Base-by-base conservation (phyloP, 2,329 filamentous ascomycete species). In the Diaporthe australafricana region DNA sequence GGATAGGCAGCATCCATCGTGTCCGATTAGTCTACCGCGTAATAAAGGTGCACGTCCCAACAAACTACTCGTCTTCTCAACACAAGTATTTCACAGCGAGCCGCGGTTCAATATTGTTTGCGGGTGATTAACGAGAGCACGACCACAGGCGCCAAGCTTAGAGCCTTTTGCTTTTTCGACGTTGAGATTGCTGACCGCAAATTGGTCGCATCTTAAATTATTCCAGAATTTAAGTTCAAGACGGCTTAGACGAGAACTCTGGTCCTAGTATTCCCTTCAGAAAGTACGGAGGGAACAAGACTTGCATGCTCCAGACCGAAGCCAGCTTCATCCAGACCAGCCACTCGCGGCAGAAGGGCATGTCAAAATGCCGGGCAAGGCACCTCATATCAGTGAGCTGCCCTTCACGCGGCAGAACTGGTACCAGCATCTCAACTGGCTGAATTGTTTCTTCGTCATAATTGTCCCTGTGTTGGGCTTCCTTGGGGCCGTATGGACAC, bases 341-440 rank as follows among this genome's bases (percentile, higher is more conserved):
- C 40, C 42, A 63, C 60, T 38, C 8, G 5, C 30, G 30, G 30
- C 30, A n/a, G 38, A 35, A 35, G 52, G 30, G n/a, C 47, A 32
- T 48, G 60, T 22, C 60, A 22, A 47, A 17, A 63, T 63, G 60
- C n/a, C 60, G 20, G 45, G 8, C 5, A 86, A 92, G 86, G 97
- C 97, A 85, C 89, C 92, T 79, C 94, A 97, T 83, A 96, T 97
- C 83, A 91, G 94, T 76, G 94, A 97, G 75, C 89, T 90, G 75
- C 92, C 93, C 70, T 92, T 97, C 77, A 97, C 94, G 72, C 88
- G 87, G 83, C 85, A 87, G 78, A 98, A 97, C 86, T 96, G 94
- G 93, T 91, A 95, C 85, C 92, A 95, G 85, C 95, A 98, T 81
- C 89, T 98, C 87, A 95, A 97, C 88, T 98, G 95, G 94, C 88